A percentile compares a stretch with the other conserved stretches of the same genome.
Conservation (phyloP, 1,284 basidiomycete genomes). For the Trichosporon asahii region DNA sequence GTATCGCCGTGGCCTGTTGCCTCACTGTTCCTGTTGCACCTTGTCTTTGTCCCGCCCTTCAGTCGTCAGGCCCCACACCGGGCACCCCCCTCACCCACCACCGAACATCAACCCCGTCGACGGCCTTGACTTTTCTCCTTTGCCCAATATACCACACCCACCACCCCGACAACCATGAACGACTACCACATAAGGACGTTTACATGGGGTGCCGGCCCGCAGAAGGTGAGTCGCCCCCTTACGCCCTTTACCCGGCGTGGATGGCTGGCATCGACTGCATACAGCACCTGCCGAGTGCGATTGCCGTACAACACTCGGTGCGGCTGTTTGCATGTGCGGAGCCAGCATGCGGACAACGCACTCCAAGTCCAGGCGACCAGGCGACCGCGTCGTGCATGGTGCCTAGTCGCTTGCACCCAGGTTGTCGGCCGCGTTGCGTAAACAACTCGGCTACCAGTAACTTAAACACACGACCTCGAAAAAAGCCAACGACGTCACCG, state of each 20-base stretch:
- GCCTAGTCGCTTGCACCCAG: not conserved
- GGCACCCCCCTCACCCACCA: conserved; percentile 17
- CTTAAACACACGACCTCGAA: not conserved
- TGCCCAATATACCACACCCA: not conserved
- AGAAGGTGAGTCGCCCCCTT: conserved; percentile 32
- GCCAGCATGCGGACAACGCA: not conserved
- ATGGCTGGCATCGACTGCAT: not conserved
- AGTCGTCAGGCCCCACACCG: not conserved
- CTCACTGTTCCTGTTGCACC: not conserved
- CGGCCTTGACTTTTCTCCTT: conserved; percentile 2
- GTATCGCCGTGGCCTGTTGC: not conserved
- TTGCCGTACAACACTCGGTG: not conserved
- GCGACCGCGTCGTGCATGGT: not conserved
- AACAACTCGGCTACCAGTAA: not conserved
- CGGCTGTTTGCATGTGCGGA: not conserved
- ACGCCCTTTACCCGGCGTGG: not conserved
- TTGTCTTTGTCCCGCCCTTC: not conserved
- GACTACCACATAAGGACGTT: conserved; percentile 39
- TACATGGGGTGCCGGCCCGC: conserved; percentile 47
- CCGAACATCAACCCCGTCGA: not conserved
- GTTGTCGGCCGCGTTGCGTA: not conserved
- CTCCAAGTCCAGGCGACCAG: not conserved
- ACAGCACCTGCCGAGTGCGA: not conserved
- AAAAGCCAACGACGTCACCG: not conserved
- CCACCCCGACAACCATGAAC: conserved; percentile 15